Percentiles rank a stretch among this genome's conserved stretches.
Evolutionary conservation across 805 yeast genomes (phyloP).

Genomic region (Candida nemodendra): DNA sequence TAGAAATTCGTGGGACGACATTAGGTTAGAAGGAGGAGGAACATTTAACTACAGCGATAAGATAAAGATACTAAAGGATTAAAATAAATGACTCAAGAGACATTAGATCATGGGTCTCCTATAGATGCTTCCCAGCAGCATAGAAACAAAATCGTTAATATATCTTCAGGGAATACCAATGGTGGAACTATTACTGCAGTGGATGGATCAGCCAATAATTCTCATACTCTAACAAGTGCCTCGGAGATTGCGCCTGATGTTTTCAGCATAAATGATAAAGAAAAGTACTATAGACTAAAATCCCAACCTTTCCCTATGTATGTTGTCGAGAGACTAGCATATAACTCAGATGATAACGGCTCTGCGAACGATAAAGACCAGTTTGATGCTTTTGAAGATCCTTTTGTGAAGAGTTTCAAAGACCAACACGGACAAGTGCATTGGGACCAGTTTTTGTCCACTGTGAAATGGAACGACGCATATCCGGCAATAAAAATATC

Average conservation of each 20-base stretch:
- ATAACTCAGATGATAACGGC: conserved; percentile 19
- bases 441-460: conserved; percentile 22
- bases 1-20: too few relatives aligned
- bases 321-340: conserved; percentile 55
- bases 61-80: too few relatives aligned
- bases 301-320: conserved; percentile 56
- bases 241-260: conserved; percentile 13
- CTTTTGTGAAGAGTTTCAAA: conserved; percentile 20
- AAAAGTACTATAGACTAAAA: conserved; percentile 21
- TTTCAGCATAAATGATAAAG: conserved; percentile 12
- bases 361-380: neutral
- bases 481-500: conserved; percentile 26
- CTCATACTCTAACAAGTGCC: conserved; percentile 13
- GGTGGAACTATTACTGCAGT: neutral
- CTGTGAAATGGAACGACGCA: conserved; percentile 29
- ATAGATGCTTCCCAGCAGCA: too few relatives aligned
- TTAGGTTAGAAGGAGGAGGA: too few relatives aligned
- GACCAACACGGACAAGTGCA: conserved; percentile 15
- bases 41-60: too few relatives aligned
- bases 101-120: too few relatives aligned
- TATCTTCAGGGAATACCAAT: too few relatives aligned
- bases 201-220: conserved; percentile 8
- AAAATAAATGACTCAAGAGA: too few relatives aligned
- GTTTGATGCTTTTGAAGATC: conserved; percentile 14
- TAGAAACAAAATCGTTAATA: too few relatives aligned